Base-by-base conservation (phyloP, 352 stramenopile species). In the Phytophthora pini region DNA sequence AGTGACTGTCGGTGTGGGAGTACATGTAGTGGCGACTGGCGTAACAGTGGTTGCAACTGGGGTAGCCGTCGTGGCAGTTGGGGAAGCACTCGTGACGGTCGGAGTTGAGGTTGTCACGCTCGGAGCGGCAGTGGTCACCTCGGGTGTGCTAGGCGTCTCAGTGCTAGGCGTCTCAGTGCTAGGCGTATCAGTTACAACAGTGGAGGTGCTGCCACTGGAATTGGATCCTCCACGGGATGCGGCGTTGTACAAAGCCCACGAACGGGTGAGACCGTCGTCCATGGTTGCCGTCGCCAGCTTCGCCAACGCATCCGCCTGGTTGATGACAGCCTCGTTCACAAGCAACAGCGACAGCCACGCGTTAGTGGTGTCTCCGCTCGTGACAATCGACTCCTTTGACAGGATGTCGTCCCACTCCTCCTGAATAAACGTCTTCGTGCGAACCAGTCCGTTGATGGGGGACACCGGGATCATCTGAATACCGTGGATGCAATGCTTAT, bases 401-500 rank as follows among this genome's bases (percentile, higher is more conserved):
- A 94, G 58, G 10, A 92, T 76, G n/a, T 91, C 77, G 47, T 89
- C 78, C 86, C 86, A 94, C 51, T 94, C 86, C 40, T 94, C 62
- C 65, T 88, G 69, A 20, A 92, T 62, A 44, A 94, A 94, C 45
- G 53, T 77, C 8, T 49, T 11, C 6, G 83, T 89, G 27, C 86
- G 86, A 31, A 85, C 82, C 26, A 89, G 65, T 29, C 86, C 83
- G 48, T 86, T 92, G 60, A 92, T 88, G 11, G 86, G 86, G 6
- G 80, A 90, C 39, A 92, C 79, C 0, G 79, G 84, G 56, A 92
- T 84, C 84, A 93, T 93, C 60, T 93, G 84, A 50, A 93, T 93
- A 44, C 84, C 84, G 55, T 93, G 84, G 63, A 93, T 93, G 52
- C 74, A 88, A 66, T 90, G 82, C 59, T 87, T 88, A 49, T 91